These are phyloP conservation scores for Amylocystis lapponica DNA, from an alignment of 768 basidiomycete genomes.

Conservation along the genomic window DNA sequence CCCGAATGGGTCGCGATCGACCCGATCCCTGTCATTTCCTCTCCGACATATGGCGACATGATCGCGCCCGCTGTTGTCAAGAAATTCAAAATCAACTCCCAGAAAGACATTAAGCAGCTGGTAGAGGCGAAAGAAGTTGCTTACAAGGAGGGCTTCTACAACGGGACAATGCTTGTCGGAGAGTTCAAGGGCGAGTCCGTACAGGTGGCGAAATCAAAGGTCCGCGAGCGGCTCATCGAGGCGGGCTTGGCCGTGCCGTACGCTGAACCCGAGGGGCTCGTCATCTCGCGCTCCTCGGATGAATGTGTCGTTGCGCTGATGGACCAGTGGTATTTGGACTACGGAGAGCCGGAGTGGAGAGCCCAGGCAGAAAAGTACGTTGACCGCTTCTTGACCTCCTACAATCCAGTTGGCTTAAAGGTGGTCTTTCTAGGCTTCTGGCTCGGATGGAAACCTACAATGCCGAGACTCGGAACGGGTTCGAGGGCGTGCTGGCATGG, in stretches of 20 bases:
- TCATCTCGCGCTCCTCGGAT: constrained; percentile 87
- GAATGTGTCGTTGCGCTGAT: constrained; percentile 97
- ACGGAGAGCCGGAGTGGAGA: constrained; percentile 90
- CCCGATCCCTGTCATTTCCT: constrained; percentile 82
- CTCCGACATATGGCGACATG: constrained; percentile 90
- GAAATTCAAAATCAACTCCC: constrained; percentile 90
- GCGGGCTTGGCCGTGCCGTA: constrained; percentile 79
- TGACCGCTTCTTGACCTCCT: background rate
- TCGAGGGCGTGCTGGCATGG: constrained; percentile 91
- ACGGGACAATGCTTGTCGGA: constrained; percentile 85
- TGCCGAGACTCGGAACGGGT: constrained; percentile 86
- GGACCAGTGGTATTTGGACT: constrained; percentile 99
- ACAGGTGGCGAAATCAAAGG: constrained; percentile 88
- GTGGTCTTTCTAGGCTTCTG: constrained; percentile 48
- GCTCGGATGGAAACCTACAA: constrained; percentile 87
- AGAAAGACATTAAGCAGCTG: constrained; percentile 89
- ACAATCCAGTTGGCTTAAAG: background rate
- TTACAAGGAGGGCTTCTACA: constrained; percentile 98
- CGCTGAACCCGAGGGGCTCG: constrained; percentile 90
- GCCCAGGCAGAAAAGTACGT: constrained; percentile 75
- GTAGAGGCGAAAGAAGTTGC: constrained; percentile 96
- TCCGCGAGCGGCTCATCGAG: constrained; percentile 78
- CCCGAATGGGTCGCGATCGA: constrained; percentile 82
- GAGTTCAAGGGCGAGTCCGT: constrained; percentile 87
- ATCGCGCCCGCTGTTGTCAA: constrained; percentile 80